Evolutionary conservation across 106 monocot genomes (phyloP).

Genomic region (Gastrodia elata): DNA sequence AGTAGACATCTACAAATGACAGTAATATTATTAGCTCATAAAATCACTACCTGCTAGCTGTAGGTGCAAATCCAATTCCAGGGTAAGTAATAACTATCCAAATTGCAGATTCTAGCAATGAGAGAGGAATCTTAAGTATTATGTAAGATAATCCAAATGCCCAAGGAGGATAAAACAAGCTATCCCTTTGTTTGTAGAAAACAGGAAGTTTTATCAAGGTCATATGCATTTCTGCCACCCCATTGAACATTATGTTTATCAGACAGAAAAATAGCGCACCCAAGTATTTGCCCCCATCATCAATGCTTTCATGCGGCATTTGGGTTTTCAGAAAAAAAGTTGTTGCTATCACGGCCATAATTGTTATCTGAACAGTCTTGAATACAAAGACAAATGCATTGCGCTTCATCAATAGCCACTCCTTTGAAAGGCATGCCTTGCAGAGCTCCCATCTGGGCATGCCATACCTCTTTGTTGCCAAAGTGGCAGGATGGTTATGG

Average conservation of each 20-base stretch:
- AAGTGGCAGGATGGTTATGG: constrained; percentile 9
- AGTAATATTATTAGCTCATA: neutral
- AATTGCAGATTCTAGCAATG: constrained; percentile 18
- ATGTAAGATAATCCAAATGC: constrained; percentile 12
- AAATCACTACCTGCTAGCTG: neutral
- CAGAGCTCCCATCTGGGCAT: constrained; percentile 18
- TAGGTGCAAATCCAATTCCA: constrained; percentile 15
- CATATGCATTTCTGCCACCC: constrained; percentile 17
- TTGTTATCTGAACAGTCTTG: constrained; percentile 9
- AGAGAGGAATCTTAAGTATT: constrained; percentile 17
- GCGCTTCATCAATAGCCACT: constrained; percentile 19
- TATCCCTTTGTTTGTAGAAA: constrained; percentile 22
- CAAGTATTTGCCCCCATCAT: constrained; percentile 5
- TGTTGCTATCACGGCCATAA: constrained; percentile 12
- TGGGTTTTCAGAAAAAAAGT: constrained; percentile 15
- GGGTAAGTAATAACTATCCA: constrained; percentile 24
- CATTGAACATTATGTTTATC: constrained; percentile 12
- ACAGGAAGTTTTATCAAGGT: constrained; percentile 14
- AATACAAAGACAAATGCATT: constrained; percentile 11
- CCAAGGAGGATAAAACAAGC: constrained; percentile 24
- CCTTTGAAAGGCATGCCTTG: constrained; percentile 19
- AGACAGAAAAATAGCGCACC: constrained; percentile 14
- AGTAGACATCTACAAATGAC: too few species aligned
- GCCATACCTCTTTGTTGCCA: constrained; percentile 5
- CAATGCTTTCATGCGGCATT: constrained; percentile 4